Base-by-base conservation (phyloP, 2,329 filamentous ascomycete species). In the Aureobasidium sp. region DNA sequence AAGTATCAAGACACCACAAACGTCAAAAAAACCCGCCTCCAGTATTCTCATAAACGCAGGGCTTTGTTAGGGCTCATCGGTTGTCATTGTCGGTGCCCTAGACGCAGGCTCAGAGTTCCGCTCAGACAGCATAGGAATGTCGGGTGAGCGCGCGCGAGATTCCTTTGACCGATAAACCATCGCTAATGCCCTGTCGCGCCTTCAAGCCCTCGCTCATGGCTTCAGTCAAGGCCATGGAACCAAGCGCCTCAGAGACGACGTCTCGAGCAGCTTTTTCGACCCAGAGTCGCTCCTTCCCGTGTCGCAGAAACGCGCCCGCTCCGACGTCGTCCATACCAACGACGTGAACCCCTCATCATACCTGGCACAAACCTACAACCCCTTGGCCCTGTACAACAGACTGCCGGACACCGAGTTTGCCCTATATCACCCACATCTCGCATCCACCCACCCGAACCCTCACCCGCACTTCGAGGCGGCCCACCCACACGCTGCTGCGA, bases 31-130 rank as follows among this genome's bases (percentile, higher is more conserved):
- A 29, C 37, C 16, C 37, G 29, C 50, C 14, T 30, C 27, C 10
- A 14, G 42, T n/a, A 14, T 2, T 29, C 10, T 3, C 7, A n/a
- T 29, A 25, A 53, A 9, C n/a, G 13, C 50, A 54, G 51, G 51
- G 51, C 51, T 44, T 55, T 41, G 54, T 47, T 58, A 58, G 54
- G 54, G 54, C 42, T 58, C 8, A 3, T 45, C 54, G 54, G 41
- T 37, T n/a, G 32, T 58, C 42, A 7, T 6, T 47, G 21, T 27
- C 2, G n/a, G 7, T 13, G 41, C 54, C 54, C 41, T 47, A 47
- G 42, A 47, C 21, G 54, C 54, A 58, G 25, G 30, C n/a, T n/a
- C 16, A n/a, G 30, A 36, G 37, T 34, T 55, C 54, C 41, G 54
- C 14, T n/a, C 42, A 37, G 13, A 21, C 21, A 36, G 47, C 30